Evolutionary conservation across 768 basidiomycete genomes (phyloP), one percentile per base, ranked within the genome.

Genomic region (Mrakia blollopis): DNA sequence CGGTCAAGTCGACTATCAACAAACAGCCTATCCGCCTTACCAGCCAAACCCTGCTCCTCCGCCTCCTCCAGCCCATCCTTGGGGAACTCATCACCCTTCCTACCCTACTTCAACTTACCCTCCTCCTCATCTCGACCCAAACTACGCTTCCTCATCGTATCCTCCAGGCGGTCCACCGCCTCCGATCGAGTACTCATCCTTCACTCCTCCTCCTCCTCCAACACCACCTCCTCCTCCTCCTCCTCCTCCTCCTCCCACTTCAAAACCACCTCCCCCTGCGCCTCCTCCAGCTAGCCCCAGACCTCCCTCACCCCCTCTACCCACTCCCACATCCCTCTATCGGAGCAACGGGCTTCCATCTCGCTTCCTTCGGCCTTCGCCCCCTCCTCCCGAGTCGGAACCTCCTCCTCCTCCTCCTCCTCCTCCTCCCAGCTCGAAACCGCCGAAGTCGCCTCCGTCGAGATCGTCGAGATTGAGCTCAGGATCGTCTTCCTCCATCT

Each of bases 361-460:
- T 7, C 50, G 61, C 10, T 73, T 73, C 57, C 50, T 73, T 28
- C 72, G 52, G 2, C 50, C 50, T 11, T 73, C 72, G 1, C 72
- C 72, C 13, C 41, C 72, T 35, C 72, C 72, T n/a, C 30, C 72
- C 30, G 23, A n/a, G 1, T 25, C 32, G n/a, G 25, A 25, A 41
- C n/a, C 57, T 28, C 30, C 72, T 11, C 50, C 72, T n/a, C 41
- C 28, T 50, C 14, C 70, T 35, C 70, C 41, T 47, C 28, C 72
- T 21, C 32, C 30, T 21, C 57, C 37, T 35, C 32, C 54, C 3
- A 28, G 14, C 11, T 44, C 61, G 52, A 57, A 47, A 47, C 21
- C 32, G 11, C 28, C 71, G 35, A 35, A 54, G 25, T 52, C 37
- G 10, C 69, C 41, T 28, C 69, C 39, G 32, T 16, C 54, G 37